phyloP scores from a whole-genome alignment of 306 rosid species.

The Medicago ruthenica region DNA sequence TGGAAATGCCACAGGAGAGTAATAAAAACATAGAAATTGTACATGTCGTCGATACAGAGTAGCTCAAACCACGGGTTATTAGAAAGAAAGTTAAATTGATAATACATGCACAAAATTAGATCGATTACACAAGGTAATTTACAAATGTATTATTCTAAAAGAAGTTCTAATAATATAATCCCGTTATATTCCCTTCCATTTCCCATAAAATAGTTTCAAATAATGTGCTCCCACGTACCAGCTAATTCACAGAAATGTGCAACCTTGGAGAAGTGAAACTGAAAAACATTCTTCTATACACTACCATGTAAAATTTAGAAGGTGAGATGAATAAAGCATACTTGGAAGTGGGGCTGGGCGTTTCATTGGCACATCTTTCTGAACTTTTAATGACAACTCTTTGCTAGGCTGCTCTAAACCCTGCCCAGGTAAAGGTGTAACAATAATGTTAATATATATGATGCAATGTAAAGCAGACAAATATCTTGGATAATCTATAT shows the following conservation, averaged over 20 bases:
- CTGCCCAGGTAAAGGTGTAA: slow-evolving; percentile 56
- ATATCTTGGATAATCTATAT: neutral
- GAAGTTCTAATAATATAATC: neutral
- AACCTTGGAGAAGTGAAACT: slow-evolving; percentile 9
- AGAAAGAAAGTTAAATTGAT: slow-evolving; percentile 7
- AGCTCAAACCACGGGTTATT: slow-evolving; percentile 34
- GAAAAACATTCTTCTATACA: slow-evolving; percentile 29
- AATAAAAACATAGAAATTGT: slow-evolving; percentile 16
- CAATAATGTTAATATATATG: neutral
- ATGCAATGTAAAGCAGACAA: neutral
- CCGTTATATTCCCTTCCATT: slow-evolving; percentile 4
- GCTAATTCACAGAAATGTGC: slow-evolving; percentile 39
- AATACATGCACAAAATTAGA: slow-evolving; percentile 12
- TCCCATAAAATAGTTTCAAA: slow-evolving; percentile 21
- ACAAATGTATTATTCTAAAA: slow-evolving; percentile 12
- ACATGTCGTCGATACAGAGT: slow-evolving; percentile 20
- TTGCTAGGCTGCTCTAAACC: slow-evolving; percentile 64
- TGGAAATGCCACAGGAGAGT: slow-evolving; percentile 9
- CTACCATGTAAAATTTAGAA: slow-evolving; percentile 15
- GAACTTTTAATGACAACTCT: slow-evolving; percentile 68
- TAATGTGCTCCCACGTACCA: slow-evolving; percentile 20
- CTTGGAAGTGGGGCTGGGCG: slow-evolving; percentile 55
- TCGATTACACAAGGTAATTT: slow-evolving; percentile 6
- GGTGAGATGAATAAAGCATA: slow-evolving; percentile 42
- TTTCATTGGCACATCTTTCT: slow-evolving; percentile 75